Conservation (phyloP, 2,329 filamentous ascomycete species). For the Phialophora tarda region DNA sequence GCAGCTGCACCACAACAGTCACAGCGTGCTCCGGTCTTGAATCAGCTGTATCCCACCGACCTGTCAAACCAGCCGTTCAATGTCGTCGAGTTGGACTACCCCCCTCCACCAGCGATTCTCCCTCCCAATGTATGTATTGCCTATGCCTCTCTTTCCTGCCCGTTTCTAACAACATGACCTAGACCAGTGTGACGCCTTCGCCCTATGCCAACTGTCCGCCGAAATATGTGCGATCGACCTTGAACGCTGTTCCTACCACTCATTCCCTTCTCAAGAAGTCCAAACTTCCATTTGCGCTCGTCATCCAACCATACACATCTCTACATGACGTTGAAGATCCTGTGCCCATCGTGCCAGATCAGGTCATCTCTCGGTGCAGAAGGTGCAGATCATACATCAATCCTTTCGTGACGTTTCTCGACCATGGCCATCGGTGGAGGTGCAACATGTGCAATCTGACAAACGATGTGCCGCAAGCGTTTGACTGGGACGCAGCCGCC, state of each 20-base stretch:
- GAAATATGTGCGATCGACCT: slow-evolving; percentile 92
- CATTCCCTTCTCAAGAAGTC: slow-evolving; percentile 95
- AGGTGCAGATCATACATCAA: slow-evolving; percentile 98
- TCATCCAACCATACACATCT: slow-evolving; percentile 93
- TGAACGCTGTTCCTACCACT: slow-evolving; percentile 92
- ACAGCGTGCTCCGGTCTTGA: slow-evolving; percentile 57
- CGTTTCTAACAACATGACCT: slow-evolving; percentile 49
- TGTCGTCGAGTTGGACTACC: slow-evolving; percentile 86
- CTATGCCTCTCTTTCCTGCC: background rate
- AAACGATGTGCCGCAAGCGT: slow-evolving; percentile 98
- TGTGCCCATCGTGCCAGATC: slow-evolving; percentile 90
- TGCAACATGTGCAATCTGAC: slow-evolving; percentile 99
- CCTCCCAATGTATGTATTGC: slow-evolving; percentile 79
- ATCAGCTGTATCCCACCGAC: slow-evolving; percentile 91
- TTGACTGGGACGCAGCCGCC: slow-evolving; percentile 93
- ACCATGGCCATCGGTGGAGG: slow-evolving; percentile 96
- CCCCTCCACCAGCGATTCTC: slow-evolving; percentile 87
- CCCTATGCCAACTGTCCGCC: slow-evolving; percentile 88
- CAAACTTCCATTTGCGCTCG: slow-evolving; percentile 89
- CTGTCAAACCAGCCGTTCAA: slow-evolving; percentile 92
- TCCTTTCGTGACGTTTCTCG: slow-evolving; percentile 92
- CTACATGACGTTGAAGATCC: slow-evolving; percentile 92
- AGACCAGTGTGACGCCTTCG: slow-evolving; percentile 91
- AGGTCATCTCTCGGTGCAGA: slow-evolving; percentile 94
- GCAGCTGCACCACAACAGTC: slow-evolving; percentile 56